phyloP scores from a whole-genome alignment of 805 yeast species.

The Monosporozyma aerobia region DNA sequence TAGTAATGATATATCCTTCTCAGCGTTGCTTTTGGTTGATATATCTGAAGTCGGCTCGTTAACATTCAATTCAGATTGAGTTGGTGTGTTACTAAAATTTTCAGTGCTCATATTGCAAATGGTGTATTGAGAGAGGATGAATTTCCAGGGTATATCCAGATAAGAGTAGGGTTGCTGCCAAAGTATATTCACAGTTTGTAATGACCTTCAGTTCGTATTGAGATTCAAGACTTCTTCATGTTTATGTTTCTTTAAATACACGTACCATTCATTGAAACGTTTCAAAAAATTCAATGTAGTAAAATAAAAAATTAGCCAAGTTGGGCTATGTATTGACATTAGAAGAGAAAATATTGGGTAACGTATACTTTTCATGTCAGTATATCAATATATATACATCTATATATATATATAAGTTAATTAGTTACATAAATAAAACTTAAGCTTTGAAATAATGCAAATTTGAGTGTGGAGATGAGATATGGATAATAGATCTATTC shows the following conservation, averaged over 20 bases:
- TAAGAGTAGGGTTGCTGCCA: no score
- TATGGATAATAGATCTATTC: conserved; percentile 39
- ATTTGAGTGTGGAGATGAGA: not conserved
- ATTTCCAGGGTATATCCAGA: no score
- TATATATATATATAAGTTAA: not conserved
- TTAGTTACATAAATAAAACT: not conserved
- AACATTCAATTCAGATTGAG: not conserved
- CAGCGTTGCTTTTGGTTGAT: not conserved
- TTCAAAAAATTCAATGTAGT: no score
- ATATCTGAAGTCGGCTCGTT: not conserved
- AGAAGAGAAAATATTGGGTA: not conserved
- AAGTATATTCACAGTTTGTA: no score
- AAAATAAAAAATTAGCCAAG: no score
- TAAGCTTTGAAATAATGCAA: not conserved
- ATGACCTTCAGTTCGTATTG: no score
- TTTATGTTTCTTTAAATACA: no score
- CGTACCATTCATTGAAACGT: no score
- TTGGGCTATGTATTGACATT: no score
- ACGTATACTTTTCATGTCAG: not conserved
- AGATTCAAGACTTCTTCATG: no score
- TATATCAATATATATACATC: not conserved
- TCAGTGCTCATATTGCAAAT: not conserved
- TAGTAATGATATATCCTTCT: conserved; percentile 8
- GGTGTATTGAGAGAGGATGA: no score
- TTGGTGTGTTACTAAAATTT: not conserved